These are phyloP conservation scores for Stephania cephalantha DNA, from an alignment of 164 flowering plant species.

Conservation along the genomic window DNA sequence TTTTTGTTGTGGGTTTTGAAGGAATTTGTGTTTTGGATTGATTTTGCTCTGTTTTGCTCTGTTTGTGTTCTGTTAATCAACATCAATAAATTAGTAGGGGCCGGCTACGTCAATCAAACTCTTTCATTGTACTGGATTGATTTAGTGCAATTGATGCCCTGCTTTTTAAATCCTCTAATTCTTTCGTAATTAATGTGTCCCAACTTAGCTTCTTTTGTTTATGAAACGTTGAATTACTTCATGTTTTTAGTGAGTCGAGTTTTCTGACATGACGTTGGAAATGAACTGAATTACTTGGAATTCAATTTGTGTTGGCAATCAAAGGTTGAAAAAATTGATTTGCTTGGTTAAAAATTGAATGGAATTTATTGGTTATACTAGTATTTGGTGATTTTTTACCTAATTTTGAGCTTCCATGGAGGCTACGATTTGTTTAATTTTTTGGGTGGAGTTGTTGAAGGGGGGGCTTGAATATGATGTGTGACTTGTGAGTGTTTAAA, in stretches of 20 bases:
- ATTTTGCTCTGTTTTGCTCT: slow-evolving; percentile 8
- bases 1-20: neutral
- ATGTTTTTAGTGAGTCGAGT: neutral
- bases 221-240: no score
- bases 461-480: neutral
- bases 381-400: neutral
- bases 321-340: neutral
- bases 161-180: no score
- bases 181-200: no score
- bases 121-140: no score
- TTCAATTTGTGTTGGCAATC: neutral
- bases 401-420: neutral
- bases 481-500: neutral
- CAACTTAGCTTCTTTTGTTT: no score
- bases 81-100: no score
- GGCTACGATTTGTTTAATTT: neutral
- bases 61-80: neutral
- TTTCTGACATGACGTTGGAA: neutral
- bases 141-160: no score
- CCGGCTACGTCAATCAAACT: no score
- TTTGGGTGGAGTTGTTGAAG: slow-evolving; percentile 1
- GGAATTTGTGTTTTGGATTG: slow-evolving; percentile 14
- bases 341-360: neutral
- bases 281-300: neutral
- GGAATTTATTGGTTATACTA: neutral